Conservation (phyloP, 176 grass and related monocot genomes). For the Alloteropsis semialata region DNA sequence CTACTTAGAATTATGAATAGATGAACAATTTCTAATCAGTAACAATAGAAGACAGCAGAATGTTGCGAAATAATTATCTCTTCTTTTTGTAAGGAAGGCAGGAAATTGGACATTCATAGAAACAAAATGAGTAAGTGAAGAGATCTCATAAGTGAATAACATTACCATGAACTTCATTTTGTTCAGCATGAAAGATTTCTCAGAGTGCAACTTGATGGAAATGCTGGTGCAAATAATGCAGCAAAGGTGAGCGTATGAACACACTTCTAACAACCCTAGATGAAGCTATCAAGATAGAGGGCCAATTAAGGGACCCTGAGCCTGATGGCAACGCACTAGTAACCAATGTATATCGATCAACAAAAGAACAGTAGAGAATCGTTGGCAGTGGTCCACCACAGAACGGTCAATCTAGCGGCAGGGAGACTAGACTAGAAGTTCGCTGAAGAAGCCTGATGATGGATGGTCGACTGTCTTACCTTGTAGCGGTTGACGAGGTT, state of each 20-base stretch:
- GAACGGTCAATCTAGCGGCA: neutral
- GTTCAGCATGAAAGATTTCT: neutral
- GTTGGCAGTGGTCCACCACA: neutral
- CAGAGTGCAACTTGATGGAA: neutral
- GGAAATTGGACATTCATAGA: neutral
- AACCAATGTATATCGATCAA: neutral
- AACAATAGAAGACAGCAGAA: neutral
- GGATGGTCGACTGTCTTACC: neutral
- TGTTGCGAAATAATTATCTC: neutral
- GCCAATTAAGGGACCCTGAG: neutral
- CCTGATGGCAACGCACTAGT: neutral
- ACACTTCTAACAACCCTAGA: neutral
- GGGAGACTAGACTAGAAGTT: neutral
- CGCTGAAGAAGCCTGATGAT: neutral
- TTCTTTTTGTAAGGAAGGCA: neutral
- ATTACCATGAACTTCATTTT: neutral
- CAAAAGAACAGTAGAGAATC: neutral
- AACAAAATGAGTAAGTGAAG: neutral
- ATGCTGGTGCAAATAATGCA: neutral
- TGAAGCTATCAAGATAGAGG: neutral
- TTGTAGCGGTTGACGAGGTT: constrained; percentile 93
- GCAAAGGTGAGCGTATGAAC: neutral
- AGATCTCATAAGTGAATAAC: neutral
- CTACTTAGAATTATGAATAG: neutral
- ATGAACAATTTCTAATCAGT: neutral